Percentiles rank a stretch among this genome's conserved stretches.
Evolutionary conservation across 2,329 filamentous ascomycete genomes (phyloP).

Genomic region (Penicillium sp.): DNA sequence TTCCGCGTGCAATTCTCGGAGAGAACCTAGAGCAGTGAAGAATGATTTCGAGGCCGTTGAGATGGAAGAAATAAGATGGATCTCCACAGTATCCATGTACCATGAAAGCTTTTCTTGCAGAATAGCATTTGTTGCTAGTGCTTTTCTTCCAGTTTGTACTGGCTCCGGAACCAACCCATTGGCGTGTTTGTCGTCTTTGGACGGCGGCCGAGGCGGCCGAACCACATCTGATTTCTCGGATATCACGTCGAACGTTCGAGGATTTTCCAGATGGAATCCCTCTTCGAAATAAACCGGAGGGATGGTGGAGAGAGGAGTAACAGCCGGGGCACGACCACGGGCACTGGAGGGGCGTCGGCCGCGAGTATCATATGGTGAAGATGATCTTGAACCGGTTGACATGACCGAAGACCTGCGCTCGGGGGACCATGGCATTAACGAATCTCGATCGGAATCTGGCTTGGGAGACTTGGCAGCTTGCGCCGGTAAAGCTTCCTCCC

Average conservation of each 20-base stretch:
- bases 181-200: slow-evolving; percentile 54
- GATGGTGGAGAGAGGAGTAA: slow-evolving; percentile 87
- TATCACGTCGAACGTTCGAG: slow-evolving; percentile 91
- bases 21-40: slow-evolving; percentile 86
- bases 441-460: slow-evolving; percentile 50
- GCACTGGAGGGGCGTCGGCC: slow-evolving; percentile 54
- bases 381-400: slow-evolving; percentile 46
- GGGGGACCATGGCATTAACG: slow-evolving; percentile 46
- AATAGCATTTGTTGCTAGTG: slow-evolving; percentile 92
- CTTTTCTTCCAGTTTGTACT: slow-evolving; percentile 64
- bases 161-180: slow-evolving; percentile 63
- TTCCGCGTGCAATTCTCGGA: slow-evolving; percentile 88
- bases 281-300: slow-evolving; percentile 93
- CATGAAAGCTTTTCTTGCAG: slow-evolving; percentile 97
- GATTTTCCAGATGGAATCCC: slow-evolving; percentile 92
- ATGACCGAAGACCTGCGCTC: slow-evolving; percentile 44
- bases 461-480: slow-evolving; percentile 48
- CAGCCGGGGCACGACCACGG: slow-evolving; percentile 63
- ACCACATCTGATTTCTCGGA: slow-evolving; percentile 97
- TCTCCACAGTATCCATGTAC: slow-evolving; percentile 99
- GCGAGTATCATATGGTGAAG: slow-evolving; percentile 51
- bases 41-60: slow-evolving; percentile 95
- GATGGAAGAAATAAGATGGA: slow-evolving; percentile 94
- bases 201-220: slow-evolving; percentile 57
- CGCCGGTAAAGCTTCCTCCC: slow-evolving; percentile 55